These are phyloP conservation scores for Lepidopterella palustris DNA, from an alignment of 495 filamentous ascomycete genomes.

Conservation along the genomic window DNA sequence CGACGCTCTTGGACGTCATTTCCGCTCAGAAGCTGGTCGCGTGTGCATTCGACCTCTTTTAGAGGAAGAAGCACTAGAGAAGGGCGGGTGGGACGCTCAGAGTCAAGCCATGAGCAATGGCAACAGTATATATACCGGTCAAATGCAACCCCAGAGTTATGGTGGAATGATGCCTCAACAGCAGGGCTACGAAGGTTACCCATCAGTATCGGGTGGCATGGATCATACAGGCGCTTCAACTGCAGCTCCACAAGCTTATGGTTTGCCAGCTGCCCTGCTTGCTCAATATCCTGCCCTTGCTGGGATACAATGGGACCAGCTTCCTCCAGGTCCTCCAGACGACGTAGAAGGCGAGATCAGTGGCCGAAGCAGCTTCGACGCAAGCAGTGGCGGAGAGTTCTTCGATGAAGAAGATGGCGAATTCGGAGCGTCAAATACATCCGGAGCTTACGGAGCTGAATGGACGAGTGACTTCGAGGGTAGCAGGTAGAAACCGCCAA, in stretches of 20 bases:
- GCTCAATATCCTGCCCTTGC: conserved; percentile 89
- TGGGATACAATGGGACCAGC: conserved; percentile 65
- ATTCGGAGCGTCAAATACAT: conserved; percentile 32
- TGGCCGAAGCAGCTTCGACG: conserved; percentile 83
- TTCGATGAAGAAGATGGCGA: conserved; percentile 52
- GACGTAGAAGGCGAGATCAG: conserved; percentile 61
- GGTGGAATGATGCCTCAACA: conserved; percentile 18
- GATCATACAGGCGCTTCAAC: conserved; percentile 3
- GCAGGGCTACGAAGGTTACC: conserved; percentile 16
- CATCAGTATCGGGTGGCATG: conserved; percentile 10
- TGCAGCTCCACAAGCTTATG: conserved; percentile 12
- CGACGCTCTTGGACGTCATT: conserved; percentile 93
- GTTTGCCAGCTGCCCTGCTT: conserved; percentile 77
- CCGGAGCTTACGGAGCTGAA: conserved; percentile 8
- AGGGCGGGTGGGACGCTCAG: conserved; percentile 24
- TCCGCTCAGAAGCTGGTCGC: conserved; percentile 88
- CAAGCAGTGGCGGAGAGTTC: conserved; percentile 60
- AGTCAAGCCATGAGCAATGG: conserved; percentile 23
- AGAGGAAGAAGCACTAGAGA: conserved; percentile 69
- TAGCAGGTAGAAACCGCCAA: conserved; percentile 8
- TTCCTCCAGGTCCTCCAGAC: conserved; percentile 38
- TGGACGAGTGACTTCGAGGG: conserved; percentile 29
- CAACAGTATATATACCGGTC: conserved; percentile 11
- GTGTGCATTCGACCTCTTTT: conserved; percentile 94
- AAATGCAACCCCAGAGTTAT: conserved; percentile 10